Base-by-base conservation (phyloP, 2,329 filamentous ascomycete genomes). In the Aspergillus awamori region DNA sequence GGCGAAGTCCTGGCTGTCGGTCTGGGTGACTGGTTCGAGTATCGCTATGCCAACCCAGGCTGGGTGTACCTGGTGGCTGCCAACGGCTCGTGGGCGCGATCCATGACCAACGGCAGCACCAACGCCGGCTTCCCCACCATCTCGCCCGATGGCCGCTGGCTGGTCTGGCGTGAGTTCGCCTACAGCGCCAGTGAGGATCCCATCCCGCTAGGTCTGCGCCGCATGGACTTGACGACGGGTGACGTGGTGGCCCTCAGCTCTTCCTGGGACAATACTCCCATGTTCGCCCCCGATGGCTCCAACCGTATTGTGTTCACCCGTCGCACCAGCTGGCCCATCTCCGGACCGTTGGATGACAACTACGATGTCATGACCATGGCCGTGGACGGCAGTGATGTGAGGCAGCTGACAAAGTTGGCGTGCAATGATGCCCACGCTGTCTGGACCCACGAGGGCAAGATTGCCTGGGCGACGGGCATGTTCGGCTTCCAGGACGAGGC, bases 361-460 rank as follows among this genome's bases (percentile, higher is more conserved):
- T 81, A 76, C 58, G 77, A 81, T 38, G 67, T 81, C 22, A 78
- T 70, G 61, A 81, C 77, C 3, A 79, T 81, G 53, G 64, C 63
- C 4, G 76, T 78, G 1, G 76, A 81, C 60, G 78, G 79, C 1
- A 75, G 71, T 0, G 75, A 77, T 30, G 63, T 79, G 11, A 67
- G 60, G 11, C 55, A 69, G 10, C 60, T 79, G 11, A 79, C 76
- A 0, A 70, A 63, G 3, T 74, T 71, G 52, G 69, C 68, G 5
- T 76, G 73, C 7, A 80, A 81, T 49, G 79, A 81, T 54, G 78
- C 79, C 0, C 79, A 81, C 65, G 79, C 79, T 2, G 76, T 80
- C 1, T 81, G 79, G 78, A 72, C 74, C 0, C 68, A 71, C 2
- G 78, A 81, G 66, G 77, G 77, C 8, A 70, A 72, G 4, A 81